Evolutionary conservation across 2,329 filamentous ascomycete genomes (phyloP), one percentile per base, ranked within the genome.

Genomic region (Chrysoporthe puriensis): DNA sequence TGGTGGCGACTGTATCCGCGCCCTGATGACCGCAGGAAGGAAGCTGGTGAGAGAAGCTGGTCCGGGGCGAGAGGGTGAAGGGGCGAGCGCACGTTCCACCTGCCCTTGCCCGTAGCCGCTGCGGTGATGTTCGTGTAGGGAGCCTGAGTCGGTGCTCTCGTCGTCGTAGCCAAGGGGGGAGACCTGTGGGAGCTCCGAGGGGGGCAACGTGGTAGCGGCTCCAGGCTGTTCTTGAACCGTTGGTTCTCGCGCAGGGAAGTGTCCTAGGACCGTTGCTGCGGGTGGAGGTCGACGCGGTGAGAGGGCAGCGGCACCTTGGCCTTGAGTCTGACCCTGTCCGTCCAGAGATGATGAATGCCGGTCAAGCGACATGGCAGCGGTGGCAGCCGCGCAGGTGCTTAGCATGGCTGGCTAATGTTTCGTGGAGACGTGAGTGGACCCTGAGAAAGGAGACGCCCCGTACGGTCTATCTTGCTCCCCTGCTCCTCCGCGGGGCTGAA

Each of bases 341-440:
- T 67, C 71, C 59, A 70, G 63, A 66, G 73, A 71, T 66, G 71
- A 66, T 66, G 71, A 66, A 67, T 71, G 73, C 66, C 72, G 70
- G 69, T 72, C 72, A 71, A 73, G 61, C 59, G 71, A 67, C 64
- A 67, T 64, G 63, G 57, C 56, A 68, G 73, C 73, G 71, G 72
- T 64, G 62, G 57, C 57, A 70, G 73, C 73, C 72, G 72, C 71
- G 70, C 70, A 71, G 70, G 71, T 71, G 70, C 74, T 76, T 78
- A 78, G 77, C 78, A 80, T 79, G 72, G 76, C 73, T 74, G 69
- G 71, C 75, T 79, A 78, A 77, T 74, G 76, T 77, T 77, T 78
- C 74, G 63, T 65, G 76, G 73, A 69, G 65, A 64, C 66, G 44
- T 21, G 14, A 32, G 68, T 66, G 67, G 68, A 64, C 62, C 66